A percentile compares a stretch with the other conserved stretches of the same genome.
These are phyloP conservation scores for Candida schatavii DNA, from an alignment of 805 yeast genomes.

Conservation along the genomic window DNA sequence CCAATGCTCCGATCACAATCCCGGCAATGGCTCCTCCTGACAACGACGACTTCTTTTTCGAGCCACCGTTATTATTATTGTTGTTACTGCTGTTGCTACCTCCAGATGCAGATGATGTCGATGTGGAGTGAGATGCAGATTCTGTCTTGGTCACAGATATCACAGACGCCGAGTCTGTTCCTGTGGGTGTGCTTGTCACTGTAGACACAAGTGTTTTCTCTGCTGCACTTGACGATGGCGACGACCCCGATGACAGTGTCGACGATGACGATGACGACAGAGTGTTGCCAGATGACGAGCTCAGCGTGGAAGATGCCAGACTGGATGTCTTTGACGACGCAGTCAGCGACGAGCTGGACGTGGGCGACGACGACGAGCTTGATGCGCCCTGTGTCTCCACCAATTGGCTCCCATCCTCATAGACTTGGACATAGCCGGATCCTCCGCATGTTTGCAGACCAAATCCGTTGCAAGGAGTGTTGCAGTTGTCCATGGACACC, in stretches of 20 bases:
- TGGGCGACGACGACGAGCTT: conserved; percentile 8
- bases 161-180: conserved; percentile 9
- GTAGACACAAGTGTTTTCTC: conserved; percentile 6
- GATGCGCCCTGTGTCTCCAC: conserved; percentile 9
- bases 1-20: conserved; percentile 39
- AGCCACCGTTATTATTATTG: not conserved
- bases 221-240: conserved; percentile 11
- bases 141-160: conserved; percentile 3
- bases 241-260: conserved; percentile 8
- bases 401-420: conserved; percentile 16
- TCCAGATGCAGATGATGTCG: conserved; percentile 15
- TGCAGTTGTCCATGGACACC: conserved; percentile 27
- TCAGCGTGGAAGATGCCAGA: conserved; percentile 8
- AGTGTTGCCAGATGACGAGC: conserved; percentile 5
- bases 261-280: conserved; percentile 10
- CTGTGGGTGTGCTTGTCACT: conserved; percentile 6
- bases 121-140: conserved; percentile 8
- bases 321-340: conserved; percentile 11
- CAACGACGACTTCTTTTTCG: conserved; percentile 13
- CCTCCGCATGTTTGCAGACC: conserved; percentile 41
- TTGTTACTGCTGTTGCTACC: conserved; percentile 9
- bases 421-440: conserved; percentile 28
- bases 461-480: conserved; percentile 35
- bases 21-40: conserved; percentile 43
- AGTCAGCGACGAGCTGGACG: conserved; percentile 7